These are phyloP conservation scores for Pseudozyma thailandica DNA, from an alignment of 1,284 basidiomycete species.

Conservation along the genomic window DNA sequence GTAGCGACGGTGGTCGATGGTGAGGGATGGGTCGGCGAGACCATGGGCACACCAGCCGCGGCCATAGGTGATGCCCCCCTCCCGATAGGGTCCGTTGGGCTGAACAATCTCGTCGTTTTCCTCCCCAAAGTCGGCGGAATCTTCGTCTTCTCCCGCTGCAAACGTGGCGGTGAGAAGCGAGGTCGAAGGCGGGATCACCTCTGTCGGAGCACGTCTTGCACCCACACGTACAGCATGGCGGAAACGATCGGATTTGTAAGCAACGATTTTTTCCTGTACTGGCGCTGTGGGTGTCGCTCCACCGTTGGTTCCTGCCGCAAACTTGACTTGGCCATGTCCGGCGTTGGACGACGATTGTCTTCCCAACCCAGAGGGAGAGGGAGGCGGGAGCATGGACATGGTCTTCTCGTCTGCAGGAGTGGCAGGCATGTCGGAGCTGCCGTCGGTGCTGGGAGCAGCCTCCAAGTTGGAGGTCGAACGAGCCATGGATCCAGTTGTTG, in stretches of 20 bases:
- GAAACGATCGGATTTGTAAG: conserved; percentile 32
- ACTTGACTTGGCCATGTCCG: conserved; percentile 37
- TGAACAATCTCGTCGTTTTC: conserved; percentile 33
- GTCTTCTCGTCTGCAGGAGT: conserved; percentile 42
- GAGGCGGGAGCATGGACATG: conserved; percentile 14
- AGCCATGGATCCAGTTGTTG: conserved; percentile 29
- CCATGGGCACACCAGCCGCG: conserved; percentile 57
- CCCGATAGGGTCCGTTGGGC: conserved; percentile 51
- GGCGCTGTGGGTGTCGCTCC: conserved; percentile 15
- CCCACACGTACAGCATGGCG: conserved; percentile 26
- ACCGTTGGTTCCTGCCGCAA: conserved; percentile 22
- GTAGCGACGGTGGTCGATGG: conserved; percentile 39
- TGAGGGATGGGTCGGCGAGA: conserved; percentile 43
- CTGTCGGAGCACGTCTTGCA: conserved; percentile 3
- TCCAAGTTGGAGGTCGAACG: conserved; percentile 29
- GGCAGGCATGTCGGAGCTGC: conserved; percentile 44
- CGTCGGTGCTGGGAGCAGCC: conserved; percentile 41
- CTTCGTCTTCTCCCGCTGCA: conserved; percentile 29
- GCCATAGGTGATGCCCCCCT: conserved; percentile 54
- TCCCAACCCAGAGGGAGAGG: conserved; percentile 7
- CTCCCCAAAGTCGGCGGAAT: conserved; percentile 8
- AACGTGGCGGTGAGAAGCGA: conserved; percentile 22
- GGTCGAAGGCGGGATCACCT: conserved; percentile 8
- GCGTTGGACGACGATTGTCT: conserved; percentile 18
- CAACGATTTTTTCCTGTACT: conserved; percentile 16